Base-by-base conservation (phyloP, 345 rosid species). In the Eucalyptus urophylla region DNA sequence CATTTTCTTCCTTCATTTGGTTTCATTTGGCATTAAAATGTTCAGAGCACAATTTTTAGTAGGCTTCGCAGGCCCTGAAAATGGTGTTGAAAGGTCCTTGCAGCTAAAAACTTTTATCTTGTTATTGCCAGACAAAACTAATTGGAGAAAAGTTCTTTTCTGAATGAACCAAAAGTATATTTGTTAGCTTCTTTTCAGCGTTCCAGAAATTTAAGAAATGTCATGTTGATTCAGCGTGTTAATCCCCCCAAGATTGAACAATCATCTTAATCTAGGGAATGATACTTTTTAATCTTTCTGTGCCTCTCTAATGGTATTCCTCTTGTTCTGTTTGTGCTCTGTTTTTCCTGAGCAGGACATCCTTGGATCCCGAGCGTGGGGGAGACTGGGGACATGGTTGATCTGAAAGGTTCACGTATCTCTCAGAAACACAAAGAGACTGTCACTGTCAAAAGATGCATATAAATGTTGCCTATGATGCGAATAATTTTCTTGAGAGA, bases 11-110 rank as follows among this genome's bases (percentile, higher is more conserved):
- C 14, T n/a, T 3, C 21, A n/a, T 65, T 65, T 14, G 76, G 37
- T 65, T 65, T 65, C 76, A 14, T n/a, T n/a, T 14, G 9, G 40
- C 19, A 2, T 65, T n/a, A n/a, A 65, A 65, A n/a, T 7, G 37
- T n/a, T 65, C 19, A 95, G 90, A 93, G 98, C 90, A 29, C 17
- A 5, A 14, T 51, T 8, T 13, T 1, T 33, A 33, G 53, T 60
- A 8, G 56, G 10, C 27, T 43, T 8, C 2, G 40, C 72, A 9
- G 43, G 37, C 56, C 62, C 43, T 5, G 7, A 31, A 31, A 67
- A 31, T 14, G 76, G 76, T 8, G 43, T 67, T 31, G 80, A 67
- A 67, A 31, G 80, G 80, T 67, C 40, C 5, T 31, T 67, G 80
- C 43, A 67, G 80, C 80, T 31, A 16, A 31, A 3, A 31, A 31